Evolutionary conservation across 2,329 filamentous ascomycete species (phyloP).

Genomic region (Fusarium tanahbumbuense): DNA sequence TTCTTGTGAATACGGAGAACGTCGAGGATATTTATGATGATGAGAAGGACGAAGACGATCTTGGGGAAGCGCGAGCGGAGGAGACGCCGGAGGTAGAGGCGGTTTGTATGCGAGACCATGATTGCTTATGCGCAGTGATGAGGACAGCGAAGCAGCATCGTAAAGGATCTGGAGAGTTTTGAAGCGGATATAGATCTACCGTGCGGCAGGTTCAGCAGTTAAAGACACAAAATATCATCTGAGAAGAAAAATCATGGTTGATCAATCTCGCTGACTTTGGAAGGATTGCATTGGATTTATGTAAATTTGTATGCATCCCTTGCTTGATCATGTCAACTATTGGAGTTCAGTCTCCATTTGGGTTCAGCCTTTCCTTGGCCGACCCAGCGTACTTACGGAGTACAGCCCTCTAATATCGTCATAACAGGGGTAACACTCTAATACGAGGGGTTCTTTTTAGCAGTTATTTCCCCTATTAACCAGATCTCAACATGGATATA

Average conservation of each 20-base stretch:
- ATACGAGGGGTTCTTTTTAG: not conserved
- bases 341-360: not conserved
- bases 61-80: constrained; percentile 52
- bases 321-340: constrained; percentile 18
- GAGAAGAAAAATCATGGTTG: constrained; percentile 8
- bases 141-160: constrained; percentile 42
- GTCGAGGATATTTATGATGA: constrained; percentile 55
- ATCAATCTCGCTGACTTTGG: not conserved
- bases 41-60: constrained; percentile 51
- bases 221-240: not conserved
- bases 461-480: not conserved
- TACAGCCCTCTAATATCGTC: not conserved
- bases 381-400: not conserved
- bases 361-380: constrained; percentile 7
- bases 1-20: constrained; percentile 53
- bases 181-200: not conserved
- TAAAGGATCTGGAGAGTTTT: constrained; percentile 16
- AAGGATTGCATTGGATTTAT: not conserved
- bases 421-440: constrained; percentile 4
- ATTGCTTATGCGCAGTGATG: constrained; percentile 32
- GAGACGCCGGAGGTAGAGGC: constrained; percentile 53
- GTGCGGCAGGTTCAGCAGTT: not conserved
- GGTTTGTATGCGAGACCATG: constrained; percentile 49
- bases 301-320: constrained; percentile 12
- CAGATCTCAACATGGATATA: not conserved